Conservation (phyloP, 306 rosid species). For the Prunus mira region DNA sequence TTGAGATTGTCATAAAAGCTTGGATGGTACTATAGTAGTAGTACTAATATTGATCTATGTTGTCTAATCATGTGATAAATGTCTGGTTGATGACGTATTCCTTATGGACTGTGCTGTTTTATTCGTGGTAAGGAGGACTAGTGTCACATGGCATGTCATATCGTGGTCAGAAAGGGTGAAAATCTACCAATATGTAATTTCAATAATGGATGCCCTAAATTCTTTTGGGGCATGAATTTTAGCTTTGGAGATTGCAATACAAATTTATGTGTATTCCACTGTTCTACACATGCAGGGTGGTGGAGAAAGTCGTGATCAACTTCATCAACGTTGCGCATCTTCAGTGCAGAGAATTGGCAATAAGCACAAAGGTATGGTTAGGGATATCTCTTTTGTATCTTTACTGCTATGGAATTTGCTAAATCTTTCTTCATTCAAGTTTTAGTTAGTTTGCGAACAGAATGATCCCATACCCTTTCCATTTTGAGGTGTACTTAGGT, state of each 20-base stretch:
- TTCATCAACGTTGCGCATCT: slow-evolving; percentile 69
- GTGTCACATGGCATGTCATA: not conserved
- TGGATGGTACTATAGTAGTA: not conserved
- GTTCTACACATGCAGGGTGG: slow-evolving; percentile 62
- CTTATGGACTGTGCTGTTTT: not conserved
- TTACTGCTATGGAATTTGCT: not conserved
- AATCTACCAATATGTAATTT: not conserved
- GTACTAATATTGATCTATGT: not conserved
- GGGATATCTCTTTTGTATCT: slow-evolving; percentile 7
- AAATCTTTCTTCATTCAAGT: not conserved
- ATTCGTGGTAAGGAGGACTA: not conserved
- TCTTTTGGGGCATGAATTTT: not conserved
- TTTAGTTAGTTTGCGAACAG: not conserved
- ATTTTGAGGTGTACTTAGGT: not conserved
- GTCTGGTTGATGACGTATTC: not conserved
- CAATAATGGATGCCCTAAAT: not conserved
- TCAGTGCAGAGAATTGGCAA: slow-evolving; percentile 55
- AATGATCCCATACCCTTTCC: not conserved
- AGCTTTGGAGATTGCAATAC: not conserved
- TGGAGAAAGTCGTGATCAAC: slow-evolving; percentile 85
- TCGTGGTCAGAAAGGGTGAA: not conserved
- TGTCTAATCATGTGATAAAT: slow-evolving; percentile 4
- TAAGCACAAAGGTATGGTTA: slow-evolving; percentile 66
- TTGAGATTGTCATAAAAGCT: not conserved
- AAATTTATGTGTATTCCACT: slow-evolving; percentile 22